phyloP scores from a whole-genome alignment of 495 filamentous ascomycete species.

The Xylaria palmicola region DNA sequence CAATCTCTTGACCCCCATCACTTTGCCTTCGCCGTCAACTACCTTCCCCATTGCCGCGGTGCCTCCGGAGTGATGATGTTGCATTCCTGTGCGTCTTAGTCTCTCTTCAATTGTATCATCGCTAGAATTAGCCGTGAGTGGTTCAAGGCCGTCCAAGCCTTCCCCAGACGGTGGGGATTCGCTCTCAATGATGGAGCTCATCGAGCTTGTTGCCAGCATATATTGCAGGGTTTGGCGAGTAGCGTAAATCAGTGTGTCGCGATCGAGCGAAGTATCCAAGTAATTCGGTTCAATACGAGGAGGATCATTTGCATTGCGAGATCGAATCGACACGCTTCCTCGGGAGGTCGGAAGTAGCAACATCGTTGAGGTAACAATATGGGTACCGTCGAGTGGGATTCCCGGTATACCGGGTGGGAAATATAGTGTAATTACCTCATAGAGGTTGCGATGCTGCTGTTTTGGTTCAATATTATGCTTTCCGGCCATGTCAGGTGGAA shows the following conservation, averaged over 20 bases:
- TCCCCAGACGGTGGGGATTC: conserved; percentile 15
- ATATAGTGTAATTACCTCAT: conserved; percentile 14
- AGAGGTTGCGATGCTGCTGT: conserved; percentile 14
- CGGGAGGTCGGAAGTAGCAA: conserved; percentile 36
- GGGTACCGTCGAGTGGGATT: conserved; percentile 38
- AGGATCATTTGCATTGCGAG: conserved; percentile 17
- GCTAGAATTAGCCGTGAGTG: conserved; percentile 16
- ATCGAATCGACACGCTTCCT: conserved; percentile 37
- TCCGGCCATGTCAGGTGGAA: conserved; percentile 20
- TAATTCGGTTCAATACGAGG: conserved; percentile 12
- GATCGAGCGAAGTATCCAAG: conserved; percentile 12
- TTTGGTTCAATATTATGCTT: conserved; percentile 26
- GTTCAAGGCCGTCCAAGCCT: conserved; percentile 13
- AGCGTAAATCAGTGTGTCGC: conserved; percentile 14
- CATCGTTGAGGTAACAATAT: conserved; percentile 37
- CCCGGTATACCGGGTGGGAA: conserved; percentile 15
- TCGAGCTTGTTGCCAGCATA: conserved; percentile 6
- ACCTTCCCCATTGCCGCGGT: conserved; percentile 55
- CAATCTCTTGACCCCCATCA: conserved; percentile 49
- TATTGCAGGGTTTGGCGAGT: conserved; percentile 11
- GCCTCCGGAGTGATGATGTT: conserved; percentile 46
- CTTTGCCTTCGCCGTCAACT: conserved; percentile 49
- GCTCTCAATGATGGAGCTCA: conserved; percentile 18
- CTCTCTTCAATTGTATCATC: conserved; percentile 20
- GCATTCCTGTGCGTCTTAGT: conserved; percentile 16